A percentile compares a stretch with the other conserved stretches of the same genome.
Conservation (phyloP, 176 grass and related monocot species). For the Phragmites australis region DNA sequence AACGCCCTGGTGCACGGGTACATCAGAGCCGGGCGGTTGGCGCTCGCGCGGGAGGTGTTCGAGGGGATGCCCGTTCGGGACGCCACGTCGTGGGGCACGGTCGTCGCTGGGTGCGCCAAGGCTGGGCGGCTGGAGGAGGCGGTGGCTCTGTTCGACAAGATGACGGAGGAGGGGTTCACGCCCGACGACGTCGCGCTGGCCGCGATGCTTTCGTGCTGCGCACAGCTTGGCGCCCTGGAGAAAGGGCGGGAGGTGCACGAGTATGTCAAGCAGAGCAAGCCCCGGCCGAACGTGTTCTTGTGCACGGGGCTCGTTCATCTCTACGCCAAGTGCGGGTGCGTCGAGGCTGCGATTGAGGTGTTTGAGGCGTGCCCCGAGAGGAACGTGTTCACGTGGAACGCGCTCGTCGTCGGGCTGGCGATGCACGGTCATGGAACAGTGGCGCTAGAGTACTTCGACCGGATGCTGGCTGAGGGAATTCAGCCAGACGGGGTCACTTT, state of each 20-base stretch:
- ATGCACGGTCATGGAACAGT: slow-evolving; percentile 55
- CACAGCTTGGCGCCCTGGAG: slow-evolving; percentile 53
- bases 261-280: slow-evolving; percentile 44
- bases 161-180: slow-evolving; percentile 22
- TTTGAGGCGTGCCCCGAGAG: slow-evolving; percentile 35
- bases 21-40: slow-evolving; percentile 13
- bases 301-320: slow-evolving; percentile 57
- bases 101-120: slow-evolving; percentile 37
- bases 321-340: slow-evolving; percentile 62
- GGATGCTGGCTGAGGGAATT: slow-evolving; percentile 41
- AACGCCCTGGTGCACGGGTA: slow-evolving; percentile 55
- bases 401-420: slow-evolving; percentile 53
- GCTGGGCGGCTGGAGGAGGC: slow-evolving; percentile 26
- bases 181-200: slow-evolving; percentile 57
- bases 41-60: slow-evolving; percentile 36
- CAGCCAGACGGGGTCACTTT: slow-evolving; percentile 53
- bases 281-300: slow-evolving; percentile 44
- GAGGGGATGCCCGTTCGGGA: slow-evolving; percentile 53
- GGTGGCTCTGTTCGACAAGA: slow-evolving; percentile 49
- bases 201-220: slow-evolving; percentile 59
- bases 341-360: slow-evolving; percentile 34
- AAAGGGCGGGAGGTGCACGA: slow-evolving; percentile 51
- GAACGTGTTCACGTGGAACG: slow-evolving; percentile 69
- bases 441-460: slow-evolving; percentile 51
- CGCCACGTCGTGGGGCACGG: slow-evolving; percentile 57